Percentiles rank a stretch among this genome's conserved stretches.
Evolutionary conservation across 805 yeast species (phyloP).

Genomic region (Spencermartinsiella europaea): DNA sequence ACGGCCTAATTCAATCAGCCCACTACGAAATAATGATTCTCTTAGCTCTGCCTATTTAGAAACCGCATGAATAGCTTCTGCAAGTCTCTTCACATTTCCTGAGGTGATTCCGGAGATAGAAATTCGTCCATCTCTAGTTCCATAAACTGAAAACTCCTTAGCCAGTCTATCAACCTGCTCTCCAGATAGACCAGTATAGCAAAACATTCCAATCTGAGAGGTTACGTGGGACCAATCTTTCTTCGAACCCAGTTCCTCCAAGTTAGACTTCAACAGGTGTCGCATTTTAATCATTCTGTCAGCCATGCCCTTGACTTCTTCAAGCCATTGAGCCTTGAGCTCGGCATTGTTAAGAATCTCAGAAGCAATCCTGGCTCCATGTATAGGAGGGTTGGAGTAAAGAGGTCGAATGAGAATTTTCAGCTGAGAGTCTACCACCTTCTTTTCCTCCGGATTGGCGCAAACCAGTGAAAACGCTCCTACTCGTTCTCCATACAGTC

Average conservation of each 20-base stretch:
- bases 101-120: constrained; percentile 86
- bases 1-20: too few relatives aligned
- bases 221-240: constrained; percentile 82
- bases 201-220: constrained; percentile 94
- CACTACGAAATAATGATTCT: too few relatives aligned
- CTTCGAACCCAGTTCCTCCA: constrained; percentile 50
- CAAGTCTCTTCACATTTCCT: constrained; percentile 58
- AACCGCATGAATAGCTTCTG: constrained; percentile 36
- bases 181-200: constrained; percentile 74
- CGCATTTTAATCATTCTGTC: constrained; percentile 74
- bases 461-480: constrained; percentile 69
- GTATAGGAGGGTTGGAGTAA: constrained; percentile 91
- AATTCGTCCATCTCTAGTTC: constrained; percentile 87
- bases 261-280: constrained; percentile 51
- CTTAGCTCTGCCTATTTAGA: constrained; percentile 25
- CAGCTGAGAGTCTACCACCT: constrained; percentile 68
- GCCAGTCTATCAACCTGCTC: constrained; percentile 70
- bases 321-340: constrained; percentile 69
- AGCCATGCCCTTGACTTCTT: constrained; percentile 74
- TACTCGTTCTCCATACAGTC: constrained; percentile 91
- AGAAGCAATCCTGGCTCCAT: constrained; percentile 87
- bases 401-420: constrained; percentile 79
- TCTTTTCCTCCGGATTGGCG: constrained; percentile 41
- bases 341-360: constrained; percentile 57
- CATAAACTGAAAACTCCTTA: constrained; percentile 69